Conservation (phyloP, 2,329 filamentous ascomycete genomes). For the Ascochyta koolunga region DNA sequence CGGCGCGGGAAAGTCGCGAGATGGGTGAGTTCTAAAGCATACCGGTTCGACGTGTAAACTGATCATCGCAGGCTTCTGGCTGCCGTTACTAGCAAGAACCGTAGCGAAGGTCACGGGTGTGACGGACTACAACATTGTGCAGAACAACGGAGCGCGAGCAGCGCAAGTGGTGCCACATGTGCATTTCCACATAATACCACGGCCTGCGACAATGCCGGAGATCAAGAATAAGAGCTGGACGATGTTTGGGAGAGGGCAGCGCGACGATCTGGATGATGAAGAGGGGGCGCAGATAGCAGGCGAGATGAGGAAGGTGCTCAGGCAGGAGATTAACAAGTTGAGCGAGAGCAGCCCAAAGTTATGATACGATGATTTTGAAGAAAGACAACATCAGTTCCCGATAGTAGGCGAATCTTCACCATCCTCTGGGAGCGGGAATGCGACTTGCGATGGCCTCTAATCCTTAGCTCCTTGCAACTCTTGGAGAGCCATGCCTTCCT, state of each 20-base stretch:
- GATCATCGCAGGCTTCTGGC: constrained; percentile 53
- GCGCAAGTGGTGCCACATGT: constrained; percentile 93
- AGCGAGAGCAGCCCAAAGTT: not conserved
- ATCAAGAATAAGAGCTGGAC: constrained; percentile 69
- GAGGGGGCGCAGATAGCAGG: constrained; percentile 68
- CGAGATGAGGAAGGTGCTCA: constrained; percentile 52
- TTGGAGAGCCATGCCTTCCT: too few relatives aligned
- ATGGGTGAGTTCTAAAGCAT: constrained; percentile 60
- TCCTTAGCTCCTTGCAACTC: too few relatives aligned
- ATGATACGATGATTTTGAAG: too few relatives aligned
- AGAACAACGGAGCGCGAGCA: constrained; percentile 90
- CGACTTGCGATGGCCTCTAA: too few relatives aligned
- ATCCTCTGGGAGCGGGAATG: too few relatives aligned
- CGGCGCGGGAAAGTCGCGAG: constrained; percentile 66
- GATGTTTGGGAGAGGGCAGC: constrained; percentile 78
- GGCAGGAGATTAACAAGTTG: constrained; percentile 43
- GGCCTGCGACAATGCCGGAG: constrained; percentile 65
- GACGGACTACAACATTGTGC: constrained; percentile 92
- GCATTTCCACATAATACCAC: constrained; percentile 92
- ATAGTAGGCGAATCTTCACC: too few relatives aligned
- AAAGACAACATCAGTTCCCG: too few relatives aligned
- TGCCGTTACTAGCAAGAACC: constrained; percentile 75
- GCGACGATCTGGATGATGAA: constrained; percentile 78
- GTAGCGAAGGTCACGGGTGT: constrained; percentile 73
- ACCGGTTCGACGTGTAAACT: not conserved